Conservation (phyloP, 768 basidiomycete genomes). For the Lactarius tabidus region DNA sequence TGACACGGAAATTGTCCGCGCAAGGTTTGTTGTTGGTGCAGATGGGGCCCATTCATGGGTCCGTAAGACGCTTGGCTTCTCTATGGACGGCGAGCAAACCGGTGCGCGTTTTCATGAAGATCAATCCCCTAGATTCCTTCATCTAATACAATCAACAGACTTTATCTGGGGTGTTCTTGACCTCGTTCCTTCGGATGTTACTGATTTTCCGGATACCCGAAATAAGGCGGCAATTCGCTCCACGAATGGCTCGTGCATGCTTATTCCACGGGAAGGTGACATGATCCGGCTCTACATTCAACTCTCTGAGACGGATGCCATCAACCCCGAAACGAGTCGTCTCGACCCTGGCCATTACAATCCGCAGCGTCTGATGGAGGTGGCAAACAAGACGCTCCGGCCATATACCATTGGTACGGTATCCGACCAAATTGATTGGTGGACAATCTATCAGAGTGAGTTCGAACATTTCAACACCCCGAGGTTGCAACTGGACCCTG, state of each 20-base stretch:
- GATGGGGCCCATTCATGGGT: constrained; percentile 88
- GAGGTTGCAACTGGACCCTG: neutral
- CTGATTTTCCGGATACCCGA: constrained; percentile 53
- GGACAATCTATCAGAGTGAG: constrained; percentile 49
- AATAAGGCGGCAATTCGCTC: constrained; percentile 49
- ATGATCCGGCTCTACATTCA: constrained; percentile 51
- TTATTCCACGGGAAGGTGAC: constrained; percentile 50
- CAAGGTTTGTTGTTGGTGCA: constrained; percentile 72
- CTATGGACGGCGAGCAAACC: constrained; percentile 74
- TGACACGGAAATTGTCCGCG: constrained; percentile 53
- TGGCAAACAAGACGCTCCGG: constrained; percentile 39
- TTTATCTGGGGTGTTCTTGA: constrained; percentile 85
- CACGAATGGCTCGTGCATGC: constrained; percentile 44
- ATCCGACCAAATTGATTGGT: constrained; percentile 41
- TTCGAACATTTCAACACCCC: neutral
- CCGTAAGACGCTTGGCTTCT: constrained; percentile 57
- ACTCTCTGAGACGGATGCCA: constrained; percentile 39
- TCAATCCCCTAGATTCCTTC: neutral
- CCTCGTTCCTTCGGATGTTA: constrained; percentile 38
- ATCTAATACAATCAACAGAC: constrained; percentile 35
- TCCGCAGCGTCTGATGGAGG: constrained; percentile 40
- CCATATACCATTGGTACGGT: constrained; percentile 38
- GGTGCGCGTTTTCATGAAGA: constrained; percentile 27
- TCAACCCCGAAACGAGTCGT: constrained; percentile 38
- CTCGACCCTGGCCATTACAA: constrained; percentile 39